These are phyloP conservation scores for Hypoxylon subgilvum DNA, from an alignment of 495 filamentous ascomycete species.

Conservation along the genomic window DNA sequence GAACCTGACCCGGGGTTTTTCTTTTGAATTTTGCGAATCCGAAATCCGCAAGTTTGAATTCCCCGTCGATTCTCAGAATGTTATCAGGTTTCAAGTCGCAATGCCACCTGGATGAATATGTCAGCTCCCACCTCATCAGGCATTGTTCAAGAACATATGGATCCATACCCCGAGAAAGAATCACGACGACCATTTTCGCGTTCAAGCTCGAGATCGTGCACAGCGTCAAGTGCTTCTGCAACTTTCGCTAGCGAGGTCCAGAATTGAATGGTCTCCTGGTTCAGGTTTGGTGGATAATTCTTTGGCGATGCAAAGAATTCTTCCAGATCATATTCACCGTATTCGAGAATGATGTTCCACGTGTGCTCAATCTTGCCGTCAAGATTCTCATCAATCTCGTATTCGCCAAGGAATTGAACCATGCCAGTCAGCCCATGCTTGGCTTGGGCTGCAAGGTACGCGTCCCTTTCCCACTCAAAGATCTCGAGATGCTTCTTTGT, in stretches of 20 bases:
- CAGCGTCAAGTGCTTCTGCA: constrained; percentile 39
- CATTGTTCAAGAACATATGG: neutral
- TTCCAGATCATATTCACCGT: constrained; percentile 44
- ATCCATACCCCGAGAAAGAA: constrained; percentile 6
- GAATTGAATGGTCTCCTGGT: constrained; percentile 40
- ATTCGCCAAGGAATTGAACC: constrained; percentile 39
- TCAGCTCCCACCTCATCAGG: neutral
- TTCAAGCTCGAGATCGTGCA: constrained; percentile 40
- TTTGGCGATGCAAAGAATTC: constrained; percentile 37
- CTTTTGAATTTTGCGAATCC: constrained; percentile 48
- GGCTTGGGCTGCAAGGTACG: constrained; percentile 37
- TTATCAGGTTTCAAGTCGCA: constrained; percentile 52
- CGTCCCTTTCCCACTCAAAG: constrained; percentile 42
- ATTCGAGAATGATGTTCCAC: constrained; percentile 47
- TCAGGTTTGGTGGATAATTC: constrained; percentile 39
- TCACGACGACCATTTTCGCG: constrained; percentile 11
- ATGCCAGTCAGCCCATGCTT: constrained; percentile 26
- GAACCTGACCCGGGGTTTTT: constrained; percentile 7
- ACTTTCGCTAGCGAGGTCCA: constrained; percentile 47
- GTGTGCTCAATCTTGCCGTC: constrained; percentile 20
- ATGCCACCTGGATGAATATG: constrained; percentile 44
- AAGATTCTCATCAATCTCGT: constrained; percentile 23
- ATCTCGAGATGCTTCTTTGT: constrained; percentile 15
- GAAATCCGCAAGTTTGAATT: constrained; percentile 51
- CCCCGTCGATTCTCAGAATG: constrained; percentile 43